Evolutionary conservation across 352 stramenopile genomes (phyloP).

Genomic region (Phytophthora constricta): DNA sequence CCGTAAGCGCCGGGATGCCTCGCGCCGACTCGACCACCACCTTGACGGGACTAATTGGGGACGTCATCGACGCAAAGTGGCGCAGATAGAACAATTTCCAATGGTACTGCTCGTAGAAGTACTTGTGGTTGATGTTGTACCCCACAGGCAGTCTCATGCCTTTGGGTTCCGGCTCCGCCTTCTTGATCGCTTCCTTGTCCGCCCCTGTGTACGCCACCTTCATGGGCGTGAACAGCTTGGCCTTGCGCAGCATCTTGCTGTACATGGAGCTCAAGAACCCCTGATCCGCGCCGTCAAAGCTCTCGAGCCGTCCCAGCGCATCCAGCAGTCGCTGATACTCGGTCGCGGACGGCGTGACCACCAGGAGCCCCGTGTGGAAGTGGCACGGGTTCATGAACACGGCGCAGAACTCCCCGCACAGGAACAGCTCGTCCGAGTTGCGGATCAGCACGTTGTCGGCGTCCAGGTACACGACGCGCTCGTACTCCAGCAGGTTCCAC

Average conservation of each 20-base stretch:
- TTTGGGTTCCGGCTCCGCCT: slow-evolving; percentile 50
- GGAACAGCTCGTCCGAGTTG: slow-evolving; percentile 90
- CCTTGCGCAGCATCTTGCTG: slow-evolving; percentile 72
- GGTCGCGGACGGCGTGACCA: slow-evolving; percentile 74
- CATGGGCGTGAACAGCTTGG: slow-evolving; percentile 76
- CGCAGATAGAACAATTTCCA: slow-evolving; percentile 88
- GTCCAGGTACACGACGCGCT: slow-evolving; percentile 91
- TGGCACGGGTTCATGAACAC: slow-evolving; percentile 93
- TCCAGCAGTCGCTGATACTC: slow-evolving; percentile 80
- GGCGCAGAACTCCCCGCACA: slow-evolving; percentile 87
- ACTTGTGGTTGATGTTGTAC: slow-evolving; percentile 94
- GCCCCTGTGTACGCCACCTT: slow-evolving; percentile 34
- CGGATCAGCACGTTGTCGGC: slow-evolving; percentile 91
- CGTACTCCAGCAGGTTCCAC: slow-evolving; percentile 91
- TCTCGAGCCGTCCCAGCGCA: slow-evolving; percentile 67
- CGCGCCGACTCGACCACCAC: slow-evolving; percentile 86
- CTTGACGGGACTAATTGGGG: slow-evolving; percentile 82
- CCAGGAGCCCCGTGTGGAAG: slow-evolving; percentile 88
- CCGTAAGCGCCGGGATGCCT: slow-evolving; percentile 76
- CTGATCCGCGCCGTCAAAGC: slow-evolving; percentile 85
- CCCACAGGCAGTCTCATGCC: slow-evolving; percentile 85
- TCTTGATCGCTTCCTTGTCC: slow-evolving; percentile 48
- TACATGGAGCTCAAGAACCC: slow-evolving; percentile 90
- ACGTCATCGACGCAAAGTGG: slow-evolving; percentile 89
- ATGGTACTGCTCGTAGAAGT: slow-evolving; percentile 90